Percentiles rank a stretch among this genome's conserved stretches.
Evolutionary conservation across 1,284 basidiomycete species (phyloP).

Genomic region (Moniliophthora roreri): DNA sequence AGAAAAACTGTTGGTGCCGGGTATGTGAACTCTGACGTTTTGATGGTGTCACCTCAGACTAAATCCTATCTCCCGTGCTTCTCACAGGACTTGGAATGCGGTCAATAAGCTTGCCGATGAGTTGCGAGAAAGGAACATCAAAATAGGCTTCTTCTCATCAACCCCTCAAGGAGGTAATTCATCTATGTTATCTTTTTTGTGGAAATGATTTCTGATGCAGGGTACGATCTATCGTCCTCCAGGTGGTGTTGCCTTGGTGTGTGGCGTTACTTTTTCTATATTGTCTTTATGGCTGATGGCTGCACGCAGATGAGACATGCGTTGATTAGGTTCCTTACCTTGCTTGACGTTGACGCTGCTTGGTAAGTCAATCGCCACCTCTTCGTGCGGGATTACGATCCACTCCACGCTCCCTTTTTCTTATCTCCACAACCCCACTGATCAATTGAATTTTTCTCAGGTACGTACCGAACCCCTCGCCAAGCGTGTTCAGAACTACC

Average conservation of each 20-base stretch:
- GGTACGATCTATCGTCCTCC: conserved; percentile 27
- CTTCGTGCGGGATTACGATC: conserved; percentile 14
- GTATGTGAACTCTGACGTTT: conserved; percentile 22
- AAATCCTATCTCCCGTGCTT: conserved; percentile 1
- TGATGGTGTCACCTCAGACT: neutral
- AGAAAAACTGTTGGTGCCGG: conserved; percentile 63
- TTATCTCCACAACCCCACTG: conserved; percentile 3
- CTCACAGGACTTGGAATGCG: conserved; percentile 68
- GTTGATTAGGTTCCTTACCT: conserved; percentile 76
- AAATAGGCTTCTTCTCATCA: conserved; percentile 87
- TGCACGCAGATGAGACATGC: conserved; percentile 81
- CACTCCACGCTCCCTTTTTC: conserved; percentile 3
- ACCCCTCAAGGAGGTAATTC: conserved; percentile 81
- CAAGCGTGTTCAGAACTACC: conserved; percentile 85
- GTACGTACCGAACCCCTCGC: conserved; percentile 86
- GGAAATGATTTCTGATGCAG: conserved; percentile 10
- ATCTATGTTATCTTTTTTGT: conserved; percentile 20
- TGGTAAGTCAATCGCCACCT: conserved; percentile 51
- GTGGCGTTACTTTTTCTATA: conserved; percentile 26
- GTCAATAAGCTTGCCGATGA: conserved; percentile 80
- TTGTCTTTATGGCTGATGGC: conserved; percentile 13
- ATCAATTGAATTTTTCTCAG: conserved; percentile 37
- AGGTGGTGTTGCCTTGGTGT: conserved; percentile 86
- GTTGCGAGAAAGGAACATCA: conserved; percentile 77
- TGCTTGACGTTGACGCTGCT: conserved; percentile 77